Evolutionary conservation across 352 stramenopile genomes (phyloP).

Genomic region (Phytopythium chamaehyphon): DNA sequence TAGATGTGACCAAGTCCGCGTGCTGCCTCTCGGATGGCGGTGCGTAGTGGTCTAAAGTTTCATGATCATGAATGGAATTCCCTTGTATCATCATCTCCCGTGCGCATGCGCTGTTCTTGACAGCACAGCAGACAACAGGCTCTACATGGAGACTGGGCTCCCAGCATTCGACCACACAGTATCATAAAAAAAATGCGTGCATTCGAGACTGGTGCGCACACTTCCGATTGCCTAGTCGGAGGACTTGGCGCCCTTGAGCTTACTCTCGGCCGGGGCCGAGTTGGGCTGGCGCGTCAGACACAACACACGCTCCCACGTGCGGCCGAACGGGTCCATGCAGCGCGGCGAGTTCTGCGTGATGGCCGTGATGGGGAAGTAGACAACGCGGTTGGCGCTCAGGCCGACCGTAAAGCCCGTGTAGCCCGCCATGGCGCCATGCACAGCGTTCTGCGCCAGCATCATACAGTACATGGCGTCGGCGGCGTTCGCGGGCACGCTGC

Average conservation of each 20-base stretch:
- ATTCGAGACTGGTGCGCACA: too few species aligned
- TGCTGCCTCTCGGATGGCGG: too few species aligned
- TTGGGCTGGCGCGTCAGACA: conserved; percentile 95
- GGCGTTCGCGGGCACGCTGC: conserved; percentile 90
- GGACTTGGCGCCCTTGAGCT: conserved; percentile 50
- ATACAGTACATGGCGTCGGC: conserved; percentile 96
- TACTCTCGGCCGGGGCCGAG: conserved; percentile 49
- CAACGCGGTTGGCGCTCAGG: conserved; percentile 96
- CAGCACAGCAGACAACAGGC: too few species aligned
- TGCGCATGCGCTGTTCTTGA: too few species aligned
- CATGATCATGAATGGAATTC: too few species aligned
- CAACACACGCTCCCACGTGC: conserved; percentile 95
- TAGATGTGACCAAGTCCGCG: too few species aligned
- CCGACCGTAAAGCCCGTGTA: conserved; percentile 97
- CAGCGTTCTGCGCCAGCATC: conserved; percentile 97
- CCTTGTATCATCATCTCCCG: too few species aligned
- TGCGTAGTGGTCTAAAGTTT: too few species aligned
- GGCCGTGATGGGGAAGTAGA: conserved; percentile 88
- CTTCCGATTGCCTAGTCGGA: conserved; percentile 41
- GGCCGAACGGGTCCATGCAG: conserved; percentile 81
- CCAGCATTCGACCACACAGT: too few species aligned
- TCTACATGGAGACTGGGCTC: too few species aligned
- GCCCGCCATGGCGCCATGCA: conserved; percentile 97
- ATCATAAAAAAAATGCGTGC: too few species aligned
- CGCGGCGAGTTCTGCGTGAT: conserved; percentile 86